Percentiles rank a stretch among this genome's conserved stretches.
Conservation (phyloP, 768 basidiomycete species). For the Leccinum subgranulosum region DNA sequence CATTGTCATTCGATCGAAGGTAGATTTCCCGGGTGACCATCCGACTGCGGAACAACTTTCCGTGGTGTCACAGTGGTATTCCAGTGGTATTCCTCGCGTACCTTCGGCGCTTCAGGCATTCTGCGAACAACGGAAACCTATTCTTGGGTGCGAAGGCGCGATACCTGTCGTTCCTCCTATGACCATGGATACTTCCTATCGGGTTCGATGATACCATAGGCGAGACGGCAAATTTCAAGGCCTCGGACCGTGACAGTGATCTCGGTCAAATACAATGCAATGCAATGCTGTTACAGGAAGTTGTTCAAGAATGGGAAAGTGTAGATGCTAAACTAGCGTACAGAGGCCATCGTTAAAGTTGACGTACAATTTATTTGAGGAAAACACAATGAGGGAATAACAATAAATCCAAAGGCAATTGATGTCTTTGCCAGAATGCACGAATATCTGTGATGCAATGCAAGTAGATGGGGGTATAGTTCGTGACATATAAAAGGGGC, state of each 20-base stretch:
- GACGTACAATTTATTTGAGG: neutral
- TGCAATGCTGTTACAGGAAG: neutral
- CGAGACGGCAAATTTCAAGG: neutral
- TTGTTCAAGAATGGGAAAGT: no score
- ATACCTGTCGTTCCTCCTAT: neutral
- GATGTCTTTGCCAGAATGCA: conserved; percentile 5
- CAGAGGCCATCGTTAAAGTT: neutral
- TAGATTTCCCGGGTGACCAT: neutral
- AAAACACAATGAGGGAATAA: neutral
- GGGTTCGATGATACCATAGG: neutral
- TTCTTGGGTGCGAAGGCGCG: neutral
- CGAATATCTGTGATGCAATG: neutral
- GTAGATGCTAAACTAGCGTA: neutral
- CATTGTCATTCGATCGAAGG: neutral
- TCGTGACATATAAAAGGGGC: conserved; percentile 1
- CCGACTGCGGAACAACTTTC: conserved; percentile 2
- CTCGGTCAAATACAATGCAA: conserved; percentile 1
- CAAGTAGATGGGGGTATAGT: conserved; percentile 1
- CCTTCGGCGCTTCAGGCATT: neutral
- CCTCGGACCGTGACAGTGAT: neutral
- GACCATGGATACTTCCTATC: neutral
- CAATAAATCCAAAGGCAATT: neutral
- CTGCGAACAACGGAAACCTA: neutral
- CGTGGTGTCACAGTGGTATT: neutral
- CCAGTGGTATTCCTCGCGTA: neutral